Percentiles rank a stretch among this genome's conserved stretches.
phyloP scores from a whole-genome alignment of 768 basidiomycete species.

The Pulveroboletus sp. region DNA sequence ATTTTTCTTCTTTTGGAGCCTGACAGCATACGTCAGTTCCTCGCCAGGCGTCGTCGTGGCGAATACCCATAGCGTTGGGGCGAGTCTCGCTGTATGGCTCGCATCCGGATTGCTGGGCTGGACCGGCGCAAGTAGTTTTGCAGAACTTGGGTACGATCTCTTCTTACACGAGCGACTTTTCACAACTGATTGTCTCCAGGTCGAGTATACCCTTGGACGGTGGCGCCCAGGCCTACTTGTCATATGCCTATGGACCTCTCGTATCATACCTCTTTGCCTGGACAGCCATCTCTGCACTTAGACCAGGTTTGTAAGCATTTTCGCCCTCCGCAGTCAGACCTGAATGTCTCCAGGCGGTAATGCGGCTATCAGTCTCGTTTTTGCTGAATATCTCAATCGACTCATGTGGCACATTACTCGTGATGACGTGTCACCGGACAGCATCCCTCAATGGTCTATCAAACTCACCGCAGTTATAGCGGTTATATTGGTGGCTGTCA shows the following conservation, averaged over 20 bases:
- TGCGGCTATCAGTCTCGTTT: conserved; percentile 87
- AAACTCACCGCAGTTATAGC: conserved; percentile 81
- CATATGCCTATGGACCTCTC: conserved; percentile 84
- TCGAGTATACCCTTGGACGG: conserved; percentile 42
- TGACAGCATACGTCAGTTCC: conserved; percentile 48
- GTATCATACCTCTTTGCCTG: conserved; percentile 92
- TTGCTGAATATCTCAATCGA: conserved; percentile 90
- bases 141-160: conserved; percentile 75
- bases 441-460: conserved; percentile 87
- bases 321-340: neutral
- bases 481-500: conserved; percentile 64
- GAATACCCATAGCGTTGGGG: conserved; percentile 86
- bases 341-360: conserved; percentile 49
- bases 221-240: conserved; percentile 76
- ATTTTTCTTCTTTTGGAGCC: neutral
- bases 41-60: conserved; percentile 91
- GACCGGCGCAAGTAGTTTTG: conserved; percentile 95
- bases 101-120: conserved; percentile 82
- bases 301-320: conserved; percentile 55
- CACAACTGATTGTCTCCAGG: conserved; percentile 7
- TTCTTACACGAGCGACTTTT: neutral
- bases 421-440: conserved; percentile 68
- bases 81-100: conserved; percentile 85
- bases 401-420: conserved; percentile 78
- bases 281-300: conserved; percentile 88